Conservation (phyloP, 176 grass and related monocot genomes). For the Oryza coarctata region DNA sequence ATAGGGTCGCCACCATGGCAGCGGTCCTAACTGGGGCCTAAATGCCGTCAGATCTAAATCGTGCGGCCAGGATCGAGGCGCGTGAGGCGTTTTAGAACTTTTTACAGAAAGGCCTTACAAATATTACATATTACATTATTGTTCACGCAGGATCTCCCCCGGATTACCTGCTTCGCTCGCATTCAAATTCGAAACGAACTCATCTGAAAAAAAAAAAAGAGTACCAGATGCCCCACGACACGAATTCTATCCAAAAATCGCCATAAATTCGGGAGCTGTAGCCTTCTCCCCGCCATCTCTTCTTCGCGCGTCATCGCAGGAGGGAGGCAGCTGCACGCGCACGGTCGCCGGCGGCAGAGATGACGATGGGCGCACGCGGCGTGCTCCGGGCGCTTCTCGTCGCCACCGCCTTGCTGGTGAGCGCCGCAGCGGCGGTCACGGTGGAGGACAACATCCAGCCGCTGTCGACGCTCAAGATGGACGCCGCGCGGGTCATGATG, state of each 20-base stretch:
- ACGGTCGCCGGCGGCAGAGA: background rate
- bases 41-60: too few species aligned
- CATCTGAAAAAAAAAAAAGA: background rate
- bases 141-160: background rate
- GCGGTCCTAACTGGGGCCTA: too few species aligned
- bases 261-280: background rate
- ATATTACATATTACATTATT: background rate
- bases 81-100: background rate
- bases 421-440: background rate
- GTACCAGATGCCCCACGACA: background rate
- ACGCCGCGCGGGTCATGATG: conserved; percentile 27
- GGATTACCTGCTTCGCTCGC: background rate
- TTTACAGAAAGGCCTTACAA: background rate
- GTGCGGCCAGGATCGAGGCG: too few species aligned
- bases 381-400: background rate
- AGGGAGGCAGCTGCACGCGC: background rate
- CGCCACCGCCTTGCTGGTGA: background rate
- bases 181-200: background rate
- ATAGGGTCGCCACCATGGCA: too few species aligned
- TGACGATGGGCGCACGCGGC: background rate
- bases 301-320: too few species aligned
- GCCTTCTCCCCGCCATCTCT: background rate
- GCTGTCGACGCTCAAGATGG: conserved; percentile 36
- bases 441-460: conserved; percentile 41
- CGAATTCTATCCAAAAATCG: background rate